Evolutionary conservation across 805 yeast genomes (phyloP).

Genomic region (Ogataea pilisensis): DNA sequence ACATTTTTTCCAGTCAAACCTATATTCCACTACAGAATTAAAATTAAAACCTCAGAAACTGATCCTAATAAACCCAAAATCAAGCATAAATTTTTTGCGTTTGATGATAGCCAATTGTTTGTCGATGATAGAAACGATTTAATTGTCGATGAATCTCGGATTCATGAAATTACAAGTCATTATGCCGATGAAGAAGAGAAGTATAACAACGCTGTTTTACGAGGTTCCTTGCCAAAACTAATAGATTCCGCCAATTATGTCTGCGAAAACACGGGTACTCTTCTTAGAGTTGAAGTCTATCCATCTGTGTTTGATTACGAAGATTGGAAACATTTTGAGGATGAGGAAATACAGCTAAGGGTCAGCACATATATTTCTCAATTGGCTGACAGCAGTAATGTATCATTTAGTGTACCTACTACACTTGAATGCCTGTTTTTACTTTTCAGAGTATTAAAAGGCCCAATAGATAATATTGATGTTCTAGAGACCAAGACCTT

Average conservation of each 20-base stretch:
- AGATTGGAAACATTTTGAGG: constrained; percentile 46
- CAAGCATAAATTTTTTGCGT: constrained; percentile 26
- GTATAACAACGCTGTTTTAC: constrained; percentile 11
- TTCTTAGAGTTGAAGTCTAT: constrained; percentile 52
- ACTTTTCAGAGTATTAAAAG: constrained; percentile 57
- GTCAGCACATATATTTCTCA: constrained; percentile 35
- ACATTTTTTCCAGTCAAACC: constrained; percentile 16
- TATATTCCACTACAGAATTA: constrained; percentile 26
- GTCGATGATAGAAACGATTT: constrained; percentile 24
- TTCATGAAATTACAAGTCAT: constrained; percentile 1
- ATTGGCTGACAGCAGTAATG: constrained; percentile 7
- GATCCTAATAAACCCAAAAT: constrained; percentile 6
- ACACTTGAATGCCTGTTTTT: constrained; percentile 58
- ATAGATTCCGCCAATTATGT: constrained; percentile 46
- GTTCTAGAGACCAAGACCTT: constrained; percentile 52
- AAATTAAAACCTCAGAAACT: constrained; percentile 21
- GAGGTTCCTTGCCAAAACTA: constrained; percentile 31
- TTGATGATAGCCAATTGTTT: constrained; percentile 24
- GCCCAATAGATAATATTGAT: constrained; percentile 51
- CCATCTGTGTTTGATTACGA: constrained; percentile 44
- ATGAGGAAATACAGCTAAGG: constrained; percentile 48
- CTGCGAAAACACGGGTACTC: constrained; percentile 40
- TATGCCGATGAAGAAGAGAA: constrained; percentile 6
- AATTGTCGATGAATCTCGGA: constrained; percentile 9
- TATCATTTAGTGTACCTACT: constrained; percentile 40